Evolutionary conservation across 257 asterid species (phyloP).

Genomic region (Solanum phureja): DNA sequence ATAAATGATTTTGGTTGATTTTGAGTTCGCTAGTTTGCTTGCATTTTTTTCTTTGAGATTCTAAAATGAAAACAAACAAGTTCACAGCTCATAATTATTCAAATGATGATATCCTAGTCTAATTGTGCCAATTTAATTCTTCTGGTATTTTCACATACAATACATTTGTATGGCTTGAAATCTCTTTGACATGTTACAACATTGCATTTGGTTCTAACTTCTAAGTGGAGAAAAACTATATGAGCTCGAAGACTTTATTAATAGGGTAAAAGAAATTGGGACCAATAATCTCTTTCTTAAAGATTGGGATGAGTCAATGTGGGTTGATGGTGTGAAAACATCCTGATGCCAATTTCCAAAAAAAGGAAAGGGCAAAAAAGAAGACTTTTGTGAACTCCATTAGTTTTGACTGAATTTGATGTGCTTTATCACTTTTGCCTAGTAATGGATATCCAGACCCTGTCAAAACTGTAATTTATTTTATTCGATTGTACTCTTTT

Average conservation of each 20-base stretch:
- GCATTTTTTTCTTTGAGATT: background rate
- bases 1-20: background rate
- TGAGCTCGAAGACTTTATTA: background rate
- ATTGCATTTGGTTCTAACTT: background rate
- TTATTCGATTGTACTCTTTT: background rate
- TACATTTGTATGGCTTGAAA: background rate
- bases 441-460: background rate
- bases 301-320: conserved; percentile 1
- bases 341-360: background rate
- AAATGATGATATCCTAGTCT: background rate
- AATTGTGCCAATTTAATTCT: background rate
- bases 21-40: background rate
- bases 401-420: background rate
- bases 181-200: background rate
- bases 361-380: background rate
- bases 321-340: background rate
- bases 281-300: background rate
- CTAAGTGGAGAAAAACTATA: background rate
- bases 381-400: background rate
- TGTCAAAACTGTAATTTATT: background rate
- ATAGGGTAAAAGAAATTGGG: background rate
- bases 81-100: background rate
- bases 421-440: background rate
- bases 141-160: background rate
- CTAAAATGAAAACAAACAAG: background rate